Base-by-base conservation (phyloP, 2,329 filamentous ascomycete species). In the Hymenotorrendiella dingleyae region DNA sequence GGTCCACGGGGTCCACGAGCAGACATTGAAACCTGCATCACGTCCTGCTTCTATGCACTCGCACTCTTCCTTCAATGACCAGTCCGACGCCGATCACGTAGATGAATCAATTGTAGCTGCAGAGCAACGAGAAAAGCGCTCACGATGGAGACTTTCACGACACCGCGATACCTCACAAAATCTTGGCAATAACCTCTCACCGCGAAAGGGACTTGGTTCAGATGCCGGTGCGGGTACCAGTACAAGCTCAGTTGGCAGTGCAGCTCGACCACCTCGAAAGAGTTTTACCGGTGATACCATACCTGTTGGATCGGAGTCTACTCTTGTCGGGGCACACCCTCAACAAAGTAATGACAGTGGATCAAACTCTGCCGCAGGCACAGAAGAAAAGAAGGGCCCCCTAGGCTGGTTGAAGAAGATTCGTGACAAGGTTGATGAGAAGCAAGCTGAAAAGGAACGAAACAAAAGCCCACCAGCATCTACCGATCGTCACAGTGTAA, bases 21-120 rank as follows among this genome's bases (percentile, higher is more conserved):
- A 49, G 22, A 56, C 74, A 0, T 61, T 90, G 23, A 81, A 78
- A 51, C 79, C 82, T 0, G 74, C 75, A 46, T 94, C 88, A 1
- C 86, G 86, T 0, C 78, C 85, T 1, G 78, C 82, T 3, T 94
- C 89, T 0, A 71, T 89, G 45, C 74, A 74, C 37, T 78, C 76
- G 1, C 73, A 74, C 34, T 77, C 76, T 1, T 80, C 76, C 3
- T 78, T 80, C 50, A 93, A 91, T 19, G 89, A 94, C 52, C 79
- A 82, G 17, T 94, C 88, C 0, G 89, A 95, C 58, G 61, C 81
- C 22, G 89, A 94, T 49, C 80, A 84, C 47, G 63, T 73, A 8
- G 86, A 89, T 21, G 84, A 88, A 23, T 54, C 64, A 1, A 55
- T 59, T 6, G 49, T 53, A 24, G 56, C 62, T 16, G 69, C 78